Evolutionary conservation across 1,284 basidiomycete species (phyloP).

Genomic region (Tylopilus orsonianus): DNA sequence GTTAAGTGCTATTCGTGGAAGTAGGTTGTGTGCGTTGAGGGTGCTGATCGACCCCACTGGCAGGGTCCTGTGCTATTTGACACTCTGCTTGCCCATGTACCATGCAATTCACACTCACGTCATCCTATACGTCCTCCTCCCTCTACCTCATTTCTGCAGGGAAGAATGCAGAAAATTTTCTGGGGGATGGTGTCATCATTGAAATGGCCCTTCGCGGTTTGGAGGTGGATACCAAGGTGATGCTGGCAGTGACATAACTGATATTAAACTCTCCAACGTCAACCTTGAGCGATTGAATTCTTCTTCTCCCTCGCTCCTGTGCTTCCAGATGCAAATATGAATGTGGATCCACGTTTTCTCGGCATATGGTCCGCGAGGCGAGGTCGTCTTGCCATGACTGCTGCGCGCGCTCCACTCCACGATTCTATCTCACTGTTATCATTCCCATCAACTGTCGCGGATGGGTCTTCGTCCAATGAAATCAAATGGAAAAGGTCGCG

Average conservation of each 20-base stretch:
- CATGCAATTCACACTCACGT: no score
- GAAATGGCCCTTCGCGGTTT: not conserved
- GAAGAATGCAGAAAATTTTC: not conserved
- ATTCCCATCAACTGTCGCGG: not conserved
- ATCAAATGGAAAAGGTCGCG: no score
- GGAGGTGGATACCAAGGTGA: not conserved
- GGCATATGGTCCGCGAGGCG: constrained; percentile 7
- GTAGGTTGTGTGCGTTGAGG: constrained; percentile 1
- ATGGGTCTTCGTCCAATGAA: not conserved
- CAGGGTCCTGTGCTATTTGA: not conserved
- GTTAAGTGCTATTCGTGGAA: not conserved
- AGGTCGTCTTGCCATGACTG: not conserved
- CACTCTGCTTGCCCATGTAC: no score
- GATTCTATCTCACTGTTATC: not conserved
- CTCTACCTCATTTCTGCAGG: not conserved
- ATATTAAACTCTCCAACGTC: not conserved
- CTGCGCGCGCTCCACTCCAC: not conserved
- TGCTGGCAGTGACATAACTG: not conserved
- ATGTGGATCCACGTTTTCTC: constrained; percentile 6
- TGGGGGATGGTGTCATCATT: not conserved
- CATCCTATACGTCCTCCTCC: no score
- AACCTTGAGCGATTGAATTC: not conserved
- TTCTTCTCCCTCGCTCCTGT: not conserved
- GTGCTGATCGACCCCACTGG: not conserved
- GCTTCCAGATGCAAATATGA: not conserved